Base-by-base conservation (phyloP, 148 eudicot species). In the Salicornia ramosissima region DNA sequence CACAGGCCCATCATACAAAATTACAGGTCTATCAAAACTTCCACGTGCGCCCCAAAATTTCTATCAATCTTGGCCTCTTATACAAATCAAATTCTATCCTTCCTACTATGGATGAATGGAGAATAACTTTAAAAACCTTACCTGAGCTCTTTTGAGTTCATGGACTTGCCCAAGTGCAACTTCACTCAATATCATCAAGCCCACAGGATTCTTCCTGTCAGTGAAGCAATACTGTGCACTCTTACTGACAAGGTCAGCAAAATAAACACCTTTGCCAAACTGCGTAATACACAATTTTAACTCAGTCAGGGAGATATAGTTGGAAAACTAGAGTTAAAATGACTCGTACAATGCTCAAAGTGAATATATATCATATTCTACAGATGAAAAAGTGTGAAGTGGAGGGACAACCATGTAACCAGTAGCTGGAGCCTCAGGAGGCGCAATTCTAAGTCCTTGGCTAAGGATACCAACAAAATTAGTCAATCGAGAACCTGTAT, bases 391-490 rank as follows among this genome's bases (percentile, higher is more conserved):
- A 16, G 29, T 39, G 8, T 12, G 29, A 40, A 63, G 0, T 63
- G 50, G 18, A 10, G 71, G 78, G 68, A 78, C 67, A 72, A 95
- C 99, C 99, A 95, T 95, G 79, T 95, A 95, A 61, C 99, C 99
- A 69, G 99, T 91, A 56, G 91, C 88, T 14, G 99, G 99, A 78
- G 97, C 99, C 84, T 95, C 99, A 29, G 99, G 97, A 74, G 99
- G 99, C 70, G 99, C 99, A 71, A 95, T 91, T 75, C 99, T 75
- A 60, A 95, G 83, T 69, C 97, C 99, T 89, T 95, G 96, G 79
- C 91, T 95, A 66, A 95, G 93, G 47, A 94, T 94, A 78, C 99
- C 99, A 65, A 94, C 96, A 82, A 83, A 94, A 75, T 94, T 94
- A 42, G 99, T 94, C 88, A 94, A 49, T 73, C 97, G 96, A 55